Evolutionary conservation across 2,329 filamentous ascomycete genomes (phyloP), one percentile per base, ranked within the genome.

Genomic region (Emmonsiellopsis sp.): DNA sequence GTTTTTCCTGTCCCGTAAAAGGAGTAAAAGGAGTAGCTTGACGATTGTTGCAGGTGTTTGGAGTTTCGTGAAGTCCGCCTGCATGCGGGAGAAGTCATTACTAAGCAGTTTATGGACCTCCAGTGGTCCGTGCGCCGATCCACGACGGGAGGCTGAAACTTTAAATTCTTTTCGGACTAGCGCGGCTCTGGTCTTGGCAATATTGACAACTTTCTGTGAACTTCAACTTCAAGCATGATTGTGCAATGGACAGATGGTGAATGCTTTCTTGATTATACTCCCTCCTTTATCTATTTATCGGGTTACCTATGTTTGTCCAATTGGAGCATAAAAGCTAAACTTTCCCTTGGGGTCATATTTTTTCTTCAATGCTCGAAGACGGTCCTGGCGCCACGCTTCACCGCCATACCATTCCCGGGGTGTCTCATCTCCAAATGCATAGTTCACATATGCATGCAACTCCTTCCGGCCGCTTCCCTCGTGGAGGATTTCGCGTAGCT

Each of bases 301-400:
- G 21, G 3, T 27, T 27, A 27, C 21, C 21, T 27, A 3, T 27
- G 21, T 5, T 27, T 27, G 21, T 27, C 21, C 21, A 27, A 27
- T 60, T n/a, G 65, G 65, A 0, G 57, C 62, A 55, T 61, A 65
- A 42, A 64, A 67, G 56, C 58, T 65, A 42, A 68, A 66, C 49
- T 51, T 59, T 10, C 60, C 57, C n/a, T 59, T 13, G 0, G 69
- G 68, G 42, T 72, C 70, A 46, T 68, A 72, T 53, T 66, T 62
- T 3, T 56, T 31, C 60, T 72, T 72, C 53, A 71, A 57, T 0
- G 31, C 27, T 9, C 55, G 55, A 36, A 72, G 59, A 6, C 60
- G 62, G 33, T 64, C 51, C 55, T 65, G 57, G 2, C 68, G 60
- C 68, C 68, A 71, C 13, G 53, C 21, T 52, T 68, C 65, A 40